Conservation (phyloP, 1,284 basidiomycete genomes). For the Puccinia horiana region DNA sequence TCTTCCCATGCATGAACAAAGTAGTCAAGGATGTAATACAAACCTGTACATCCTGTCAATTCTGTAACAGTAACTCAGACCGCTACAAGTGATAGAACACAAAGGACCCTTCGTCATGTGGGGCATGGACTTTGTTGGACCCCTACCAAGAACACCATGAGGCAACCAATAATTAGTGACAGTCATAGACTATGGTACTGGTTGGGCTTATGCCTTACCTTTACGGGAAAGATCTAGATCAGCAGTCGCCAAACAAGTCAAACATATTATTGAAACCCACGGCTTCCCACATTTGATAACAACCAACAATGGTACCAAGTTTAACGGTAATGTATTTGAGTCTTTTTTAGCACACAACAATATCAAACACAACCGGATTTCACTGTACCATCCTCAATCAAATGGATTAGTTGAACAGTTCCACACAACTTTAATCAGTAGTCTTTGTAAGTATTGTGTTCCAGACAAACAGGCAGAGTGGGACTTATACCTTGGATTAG, state of each 20-base stretch:
- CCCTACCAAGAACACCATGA: neutral
- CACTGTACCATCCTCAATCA: neutral
- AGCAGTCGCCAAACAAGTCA: too few relatives aligned
- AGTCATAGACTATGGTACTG: conserved; percentile 28
- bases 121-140: conserved; percentile 27
- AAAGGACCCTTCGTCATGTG: conserved; percentile 7
- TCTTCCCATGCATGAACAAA: neutral
- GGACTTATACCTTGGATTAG: neutral
- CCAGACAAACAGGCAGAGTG: conserved; percentile 2
- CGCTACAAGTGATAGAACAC: neutral
- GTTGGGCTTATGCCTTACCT: conserved; percentile 19
- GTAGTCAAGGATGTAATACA: neutral
- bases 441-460: neutral
- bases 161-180: conserved; percentile 9
- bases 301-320: too few relatives aligned
- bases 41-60: conserved; percentile 2
- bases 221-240: neutral
- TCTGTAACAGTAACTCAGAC: neutral
- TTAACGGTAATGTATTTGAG: neutral
- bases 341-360: neutral
- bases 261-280: too few relatives aligned
- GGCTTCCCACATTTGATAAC: too few relatives aligned
- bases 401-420: conserved; percentile 21
- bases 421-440: neutral
- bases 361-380: neutral